phyloP scores from a whole-genome alignment of 2,329 filamentous ascomycete genomes.

The Sporothrix euskadiensis region DNA sequence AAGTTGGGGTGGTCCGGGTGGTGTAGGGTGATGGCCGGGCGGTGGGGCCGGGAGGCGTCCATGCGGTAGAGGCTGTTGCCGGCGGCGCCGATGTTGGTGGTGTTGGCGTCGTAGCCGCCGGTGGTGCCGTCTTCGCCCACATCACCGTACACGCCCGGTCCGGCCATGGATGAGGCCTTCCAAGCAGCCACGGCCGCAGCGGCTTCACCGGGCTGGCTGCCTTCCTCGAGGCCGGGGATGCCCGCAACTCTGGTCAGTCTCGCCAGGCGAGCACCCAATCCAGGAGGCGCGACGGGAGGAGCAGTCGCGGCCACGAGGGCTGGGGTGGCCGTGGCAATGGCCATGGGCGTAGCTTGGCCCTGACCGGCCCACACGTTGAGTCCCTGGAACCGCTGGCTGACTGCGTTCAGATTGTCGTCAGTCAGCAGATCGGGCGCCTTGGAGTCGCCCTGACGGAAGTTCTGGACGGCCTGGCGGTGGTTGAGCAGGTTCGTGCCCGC shows the following conservation, averaged over 20 bases:
- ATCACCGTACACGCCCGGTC: neutral
- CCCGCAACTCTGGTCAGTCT: neutral
- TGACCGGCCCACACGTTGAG: constrained; percentile 30
- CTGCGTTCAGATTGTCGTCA: constrained; percentile 17
- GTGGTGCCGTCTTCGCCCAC: neutral
- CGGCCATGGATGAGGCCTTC: neutral
- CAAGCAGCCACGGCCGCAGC: neutral
- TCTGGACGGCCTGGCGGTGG: neutral
- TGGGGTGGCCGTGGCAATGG: too few relatives aligned
- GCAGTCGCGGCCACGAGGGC: neutral
- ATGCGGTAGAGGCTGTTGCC: neutral
- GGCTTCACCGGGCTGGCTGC: neutral
- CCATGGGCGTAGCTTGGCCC: neutral
- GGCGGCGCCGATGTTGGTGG: neutral
- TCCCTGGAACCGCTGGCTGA: neutral
- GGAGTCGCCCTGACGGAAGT: constrained; percentile 34
- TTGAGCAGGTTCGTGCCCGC: neutral
- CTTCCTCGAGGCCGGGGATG: neutral
- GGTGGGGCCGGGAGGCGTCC: neutral
- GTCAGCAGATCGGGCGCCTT: constrained; percentile 33
- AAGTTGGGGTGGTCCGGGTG: constrained; percentile 40
- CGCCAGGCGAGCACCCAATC: neutral
- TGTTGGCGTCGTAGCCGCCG: neutral
- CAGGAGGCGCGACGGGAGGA: neutral
- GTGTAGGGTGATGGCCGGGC: neutral